phyloP scores from a whole-genome alignment of 805 yeast genomes.

The Wickerhamiella parazyma region DNA sequence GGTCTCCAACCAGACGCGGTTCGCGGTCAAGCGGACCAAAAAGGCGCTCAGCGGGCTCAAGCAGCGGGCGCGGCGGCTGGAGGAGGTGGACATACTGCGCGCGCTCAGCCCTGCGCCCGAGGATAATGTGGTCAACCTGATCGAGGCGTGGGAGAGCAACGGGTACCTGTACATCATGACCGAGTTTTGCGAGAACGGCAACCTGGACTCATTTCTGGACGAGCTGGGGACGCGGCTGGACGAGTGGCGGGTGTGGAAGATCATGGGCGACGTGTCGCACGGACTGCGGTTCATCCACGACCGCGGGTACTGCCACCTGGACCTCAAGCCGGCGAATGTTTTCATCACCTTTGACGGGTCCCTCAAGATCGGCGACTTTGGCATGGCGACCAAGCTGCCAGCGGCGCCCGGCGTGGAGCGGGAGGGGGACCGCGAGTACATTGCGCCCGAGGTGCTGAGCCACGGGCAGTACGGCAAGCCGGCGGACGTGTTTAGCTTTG shows the following conservation, averaged over 20 bases:
- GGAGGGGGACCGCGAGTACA: conserved; percentile 95
- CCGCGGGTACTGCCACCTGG: conserved; percentile 68
- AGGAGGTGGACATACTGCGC: conserved; percentile 56
- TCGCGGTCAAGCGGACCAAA: conserved; percentile 81
- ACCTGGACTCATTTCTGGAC: conserved; percentile 62
- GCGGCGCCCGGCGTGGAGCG: conserved; percentile 51
- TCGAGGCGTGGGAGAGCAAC: conserved; percentile 72
- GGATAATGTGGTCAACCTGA: conserved; percentile 63
- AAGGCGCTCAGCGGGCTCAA: conserved; percentile 45
- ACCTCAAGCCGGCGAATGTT: conserved; percentile 89
- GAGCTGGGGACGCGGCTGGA: conserved; percentile 74
- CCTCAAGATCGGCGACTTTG: conserved; percentile 92
- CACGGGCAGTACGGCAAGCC: conserved; percentile 73
- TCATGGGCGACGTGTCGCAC: conserved; percentile 60
- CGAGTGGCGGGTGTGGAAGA: conserved; percentile 97
- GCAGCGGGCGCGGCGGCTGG: conserved; percentile 47
- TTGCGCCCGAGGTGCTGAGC: conserved; percentile 89
- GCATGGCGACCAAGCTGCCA: conserved; percentile 78
- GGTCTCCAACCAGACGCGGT: conserved; percentile 34
- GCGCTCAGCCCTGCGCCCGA: conserved; percentile 42
- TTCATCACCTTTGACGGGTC: conserved; percentile 90
- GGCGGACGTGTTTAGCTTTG: conserved; percentile 92
- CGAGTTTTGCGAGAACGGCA: conserved; percentile 90
- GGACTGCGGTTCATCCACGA: conserved; percentile 75
- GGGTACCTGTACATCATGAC: conserved; percentile 80